Evolutionary conservation across 2,329 filamentous ascomycete genomes (phyloP).

Genomic region (Paecilomyces formosus): DNA sequence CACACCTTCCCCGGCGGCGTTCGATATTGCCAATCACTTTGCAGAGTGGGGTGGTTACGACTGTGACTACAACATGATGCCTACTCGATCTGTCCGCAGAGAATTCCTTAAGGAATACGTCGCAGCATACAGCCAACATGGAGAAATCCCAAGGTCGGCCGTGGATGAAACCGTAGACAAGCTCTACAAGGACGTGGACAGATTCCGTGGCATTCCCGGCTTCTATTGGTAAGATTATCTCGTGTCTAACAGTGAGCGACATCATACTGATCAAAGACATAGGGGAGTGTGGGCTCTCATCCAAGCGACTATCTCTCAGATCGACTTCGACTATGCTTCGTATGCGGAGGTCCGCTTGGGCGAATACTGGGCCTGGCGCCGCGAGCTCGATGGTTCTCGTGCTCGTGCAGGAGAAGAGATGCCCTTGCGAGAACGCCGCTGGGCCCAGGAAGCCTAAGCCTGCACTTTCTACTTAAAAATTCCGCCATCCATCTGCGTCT

Average conservation of each 20-base stretch:
- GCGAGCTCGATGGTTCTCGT: slow-evolving; percentile 60
- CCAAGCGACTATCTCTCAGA: slow-evolving; percentile 86
- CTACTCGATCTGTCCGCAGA: slow-evolving; percentile 66
- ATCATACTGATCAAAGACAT: slow-evolving; percentile 24
- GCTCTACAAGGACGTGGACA: slow-evolving; percentile 74
- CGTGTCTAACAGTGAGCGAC: not conserved
- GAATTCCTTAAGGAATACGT: slow-evolving; percentile 83
- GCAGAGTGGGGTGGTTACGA: slow-evolving; percentile 97
- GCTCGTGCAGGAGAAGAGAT: slow-evolving; percentile 48
- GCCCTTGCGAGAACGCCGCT: slow-evolving; percentile 70
- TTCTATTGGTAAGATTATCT: slow-evolving; percentile 55
- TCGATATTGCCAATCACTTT: slow-evolving; percentile 97
- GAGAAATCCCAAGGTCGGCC: slow-evolving; percentile 26
- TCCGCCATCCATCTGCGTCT: not conserved
- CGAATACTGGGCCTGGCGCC: slow-evolving; percentile 91
- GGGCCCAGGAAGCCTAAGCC: slow-evolving; percentile 53
- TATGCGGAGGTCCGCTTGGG: slow-evolving; percentile 81
- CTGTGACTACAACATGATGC: slow-evolving; percentile 79
- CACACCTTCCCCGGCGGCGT: slow-evolving; percentile 85
- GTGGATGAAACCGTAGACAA: slow-evolving; percentile 58
- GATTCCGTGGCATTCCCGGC: slow-evolving; percentile 81
- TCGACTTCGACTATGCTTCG: slow-evolving; percentile 91
- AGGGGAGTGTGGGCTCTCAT: slow-evolving; percentile 96
- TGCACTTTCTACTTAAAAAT: not conserved
- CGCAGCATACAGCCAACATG: slow-evolving; percentile 58